A percentile compares a stretch with the other conserved stretches of the same genome.
Evolutionary conservation across 495 filamentous ascomycete species (phyloP).

Genomic region (Penicillium pulvis): DNA sequence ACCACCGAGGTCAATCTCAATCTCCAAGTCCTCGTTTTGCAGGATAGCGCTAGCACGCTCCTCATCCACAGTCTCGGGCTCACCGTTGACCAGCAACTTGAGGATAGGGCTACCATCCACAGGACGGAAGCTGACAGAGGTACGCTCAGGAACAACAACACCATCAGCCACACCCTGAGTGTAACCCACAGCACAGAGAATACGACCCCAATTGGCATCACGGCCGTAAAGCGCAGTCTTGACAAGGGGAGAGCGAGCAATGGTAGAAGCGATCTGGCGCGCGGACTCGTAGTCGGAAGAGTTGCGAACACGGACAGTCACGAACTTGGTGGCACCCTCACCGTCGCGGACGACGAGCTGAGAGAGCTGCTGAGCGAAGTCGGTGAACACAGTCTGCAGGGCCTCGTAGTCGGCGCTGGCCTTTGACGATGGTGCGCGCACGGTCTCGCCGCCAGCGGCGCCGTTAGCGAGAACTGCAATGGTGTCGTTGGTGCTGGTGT

Average conservation of each 20-base stretch:
- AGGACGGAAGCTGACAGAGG: constrained; percentile 89
- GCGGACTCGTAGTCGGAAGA: constrained; percentile 66
- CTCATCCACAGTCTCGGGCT: constrained; percentile 93
- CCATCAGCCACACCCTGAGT: constrained; percentile 67
- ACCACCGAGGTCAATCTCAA: constrained; percentile 66
- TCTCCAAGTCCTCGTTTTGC: constrained; percentile 82
- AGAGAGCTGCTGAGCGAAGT: constrained; percentile 80
- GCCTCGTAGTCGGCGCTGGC: constrained; percentile 62
- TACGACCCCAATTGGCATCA: constrained; percentile 98
- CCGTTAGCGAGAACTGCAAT: constrained; percentile 93
- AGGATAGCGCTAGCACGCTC: constrained; percentile 81
- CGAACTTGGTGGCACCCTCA: constrained; percentile 97
- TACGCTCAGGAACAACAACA: constrained; percentile 75
- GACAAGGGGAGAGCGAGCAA: constrained; percentile 91
- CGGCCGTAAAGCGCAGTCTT: constrained; percentile 97
- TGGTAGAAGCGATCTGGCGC: constrained; percentile 75
- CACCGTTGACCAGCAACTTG: constrained; percentile 84
- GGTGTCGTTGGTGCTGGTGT: constrained; percentile 97
- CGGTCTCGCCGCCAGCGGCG: constrained; percentile 70
- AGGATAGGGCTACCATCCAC: constrained; percentile 78
- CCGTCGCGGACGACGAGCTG: constrained; percentile 95
- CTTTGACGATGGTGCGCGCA: constrained; percentile 42
- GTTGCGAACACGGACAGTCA: constrained; percentile 84
- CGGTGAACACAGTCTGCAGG: constrained; percentile 68
- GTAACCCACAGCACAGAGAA: constrained; percentile 93